Conservation (phyloP, 2,329 filamentous ascomycete species). For the Cordyceps javanica region DNA sequence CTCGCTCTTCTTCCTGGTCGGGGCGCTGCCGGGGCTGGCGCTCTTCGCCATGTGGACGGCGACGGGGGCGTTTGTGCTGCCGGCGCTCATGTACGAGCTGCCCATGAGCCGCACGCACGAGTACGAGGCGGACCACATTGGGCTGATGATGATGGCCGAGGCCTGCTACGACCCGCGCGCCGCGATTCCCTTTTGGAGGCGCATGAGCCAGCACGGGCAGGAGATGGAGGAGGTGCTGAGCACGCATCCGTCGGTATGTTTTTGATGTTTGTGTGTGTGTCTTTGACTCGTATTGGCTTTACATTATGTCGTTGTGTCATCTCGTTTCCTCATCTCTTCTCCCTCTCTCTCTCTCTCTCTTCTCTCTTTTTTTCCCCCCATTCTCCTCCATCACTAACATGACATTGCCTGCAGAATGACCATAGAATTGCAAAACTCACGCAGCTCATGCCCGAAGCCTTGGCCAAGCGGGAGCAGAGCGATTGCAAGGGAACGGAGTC, state of each 20-base stretch:
- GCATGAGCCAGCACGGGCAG: constrained; percentile 50
- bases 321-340: neutral
- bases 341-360: neutral
- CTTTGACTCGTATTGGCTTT: too few relatives aligned
- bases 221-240: constrained; percentile 59
- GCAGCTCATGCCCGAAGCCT: constrained; percentile 54
- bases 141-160: constrained; percentile 76
- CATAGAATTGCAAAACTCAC: constrained; percentile 59
- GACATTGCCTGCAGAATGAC: constrained; percentile 39
- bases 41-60: constrained; percentile 35
- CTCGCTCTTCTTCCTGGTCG: constrained; percentile 43
- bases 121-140: constrained; percentile 74
- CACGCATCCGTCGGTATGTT: constrained; percentile 65
- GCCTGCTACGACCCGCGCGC: constrained; percentile 68
- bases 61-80: constrained; percentile 38
- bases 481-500: constrained; percentile 46
- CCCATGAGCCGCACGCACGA: constrained; percentile 68
- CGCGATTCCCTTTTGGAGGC: constrained; percentile 59
- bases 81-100: constrained; percentile 58
- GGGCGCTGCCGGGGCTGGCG: constrained; percentile 33
- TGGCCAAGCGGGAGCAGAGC: constrained; percentile 47
- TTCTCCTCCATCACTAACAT: neutral
- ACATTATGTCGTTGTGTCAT: too few relatives aligned
- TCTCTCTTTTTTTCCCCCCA: constrained; percentile 5
- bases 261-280: too few relatives aligned